These are phyloP conservation scores for Casuarina cunninghamiana DNA, from an alignment of 306 rosid genomes.

Conservation along the genomic window DNA sequence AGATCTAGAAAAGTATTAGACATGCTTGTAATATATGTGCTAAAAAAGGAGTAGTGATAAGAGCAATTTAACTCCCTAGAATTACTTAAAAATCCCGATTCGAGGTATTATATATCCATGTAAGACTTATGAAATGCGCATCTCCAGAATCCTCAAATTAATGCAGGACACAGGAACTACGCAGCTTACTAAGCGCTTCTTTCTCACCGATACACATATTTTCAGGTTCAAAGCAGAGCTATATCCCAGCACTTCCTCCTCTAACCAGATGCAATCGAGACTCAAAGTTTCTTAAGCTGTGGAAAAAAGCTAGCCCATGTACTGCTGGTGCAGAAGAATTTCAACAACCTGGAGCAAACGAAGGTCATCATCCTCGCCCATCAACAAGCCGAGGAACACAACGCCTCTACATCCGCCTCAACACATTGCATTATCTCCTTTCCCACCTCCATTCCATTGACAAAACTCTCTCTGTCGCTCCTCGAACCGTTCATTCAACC, in stretches of 20 bases:
- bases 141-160: too few species aligned
- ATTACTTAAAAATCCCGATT: too few species aligned
- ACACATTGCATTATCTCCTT: conserved; percentile 69
- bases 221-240: conserved; percentile 83
- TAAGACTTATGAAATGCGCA: too few species aligned
- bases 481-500: conserved; percentile 38
- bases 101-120: too few species aligned
- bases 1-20: too few species aligned
- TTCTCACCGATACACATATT: background rate
- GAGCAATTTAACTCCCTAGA: too few species aligned
- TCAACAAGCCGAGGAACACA: conserved; percentile 94
- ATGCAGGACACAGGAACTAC: too few species aligned
- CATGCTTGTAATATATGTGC: too few species aligned
- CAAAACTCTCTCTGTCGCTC: conserved; percentile 50
- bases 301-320: conserved; percentile 78
- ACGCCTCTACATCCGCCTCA: conserved; percentile 88
- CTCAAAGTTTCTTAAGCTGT: conserved; percentile 64
- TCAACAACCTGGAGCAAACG: conserved; percentile 39
- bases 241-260: conserved; percentile 81
- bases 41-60: too few species aligned
- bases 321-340: conserved; percentile 34
- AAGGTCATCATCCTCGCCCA: conserved; percentile 67
- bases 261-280: conserved; percentile 81
- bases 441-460: conserved; percentile 60
- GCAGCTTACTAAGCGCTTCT: background rate